Evolutionary conservation across 2,329 filamentous ascomycete genomes (phyloP), one percentile per base, ranked within the genome.

Genomic region (Magnaporthiopsis poae): DNA sequence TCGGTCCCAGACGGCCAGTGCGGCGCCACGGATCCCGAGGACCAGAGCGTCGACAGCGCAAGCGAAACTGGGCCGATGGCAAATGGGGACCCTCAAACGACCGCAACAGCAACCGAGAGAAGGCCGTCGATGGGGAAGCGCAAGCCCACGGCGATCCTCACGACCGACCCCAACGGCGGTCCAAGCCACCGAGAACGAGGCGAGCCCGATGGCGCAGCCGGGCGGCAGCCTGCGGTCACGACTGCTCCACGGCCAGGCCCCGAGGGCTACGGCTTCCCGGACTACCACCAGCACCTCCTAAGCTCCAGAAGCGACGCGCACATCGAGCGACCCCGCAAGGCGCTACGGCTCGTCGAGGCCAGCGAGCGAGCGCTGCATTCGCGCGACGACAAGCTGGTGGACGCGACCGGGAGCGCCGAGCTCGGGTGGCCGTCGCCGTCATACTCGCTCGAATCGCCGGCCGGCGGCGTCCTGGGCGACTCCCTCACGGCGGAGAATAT

Each of bases 401-500:
- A 71, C 46, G 72, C 71, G 5, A 70, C 70, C 2, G 67, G 67
- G 1, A 64, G 60, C n/a, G 33, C 36, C 27, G 52, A 60, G 35
- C 25, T 39, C n/a, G 39, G 29, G 18, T 36, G 29, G 59, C 61
- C 36, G 3, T 60, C 63, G 61, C 61, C 62, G 13, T 68, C 69
- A 8, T 66, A 69, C 11, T 66, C 66, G 36, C 68, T 70, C 21
- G 69, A 68, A 62, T 68, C 69, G 2, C 63, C 67, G 36, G 61
- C 65, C 9, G 65, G 67, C 56, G 66, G 62, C 18, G 67, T 56
- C 56, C 33, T 39, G 31, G 63, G 71, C 9, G 69, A 71, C 39
- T 67, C 70, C 21, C 66, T 74, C 56, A 74, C 72, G 1, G 69
- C 71, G 65, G 71, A 70, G 59, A 74, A 74, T 63, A 68, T 74